These are phyloP conservation scores for Neurospora sp. DNA, from an alignment of 495 filamentous ascomycete genomes.

Conservation along the genomic window DNA sequence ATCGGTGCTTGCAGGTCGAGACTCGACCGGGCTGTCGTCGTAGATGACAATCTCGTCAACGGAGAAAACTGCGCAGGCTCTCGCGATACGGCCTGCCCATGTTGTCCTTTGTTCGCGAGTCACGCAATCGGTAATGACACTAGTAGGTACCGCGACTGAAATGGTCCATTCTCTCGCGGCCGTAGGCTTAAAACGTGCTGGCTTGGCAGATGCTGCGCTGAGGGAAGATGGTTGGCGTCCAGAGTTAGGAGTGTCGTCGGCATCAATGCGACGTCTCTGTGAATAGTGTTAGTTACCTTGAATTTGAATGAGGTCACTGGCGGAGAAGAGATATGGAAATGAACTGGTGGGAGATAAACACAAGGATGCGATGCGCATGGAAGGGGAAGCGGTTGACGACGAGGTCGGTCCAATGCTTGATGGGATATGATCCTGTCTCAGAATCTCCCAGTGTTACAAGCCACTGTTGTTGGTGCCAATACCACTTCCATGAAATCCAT, in stretches of 20 bases:
- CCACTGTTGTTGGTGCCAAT: neutral
- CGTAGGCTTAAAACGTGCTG: slow-evolving; percentile 25
- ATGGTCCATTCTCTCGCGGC: slow-evolving; percentile 35
- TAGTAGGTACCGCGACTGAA: slow-evolving; percentile 37
- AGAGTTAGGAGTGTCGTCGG: slow-evolving; percentile 20
- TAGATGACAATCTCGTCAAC: slow-evolving; percentile 72
- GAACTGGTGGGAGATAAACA: neutral
- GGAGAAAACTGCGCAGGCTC: slow-evolving; percentile 62
- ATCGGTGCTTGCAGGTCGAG: slow-evolving; percentile 29
- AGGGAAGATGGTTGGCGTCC: slow-evolving; percentile 4
- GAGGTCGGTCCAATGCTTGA: neutral
- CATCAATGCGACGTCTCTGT: slow-evolving; percentile 33
- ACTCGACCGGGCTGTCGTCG: slow-evolving; percentile 43
- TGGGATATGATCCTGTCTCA: neutral
- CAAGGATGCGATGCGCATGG: neutral
- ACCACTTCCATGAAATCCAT: neutral
- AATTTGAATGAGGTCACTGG: neutral
- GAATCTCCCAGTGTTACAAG: neutral
- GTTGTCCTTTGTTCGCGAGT: slow-evolving; percentile 55
- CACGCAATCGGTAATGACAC: slow-evolving; percentile 33
- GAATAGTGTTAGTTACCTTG: neutral
- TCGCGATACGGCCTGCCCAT: slow-evolving; percentile 57
- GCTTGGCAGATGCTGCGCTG: slow-evolving; percentile 17
- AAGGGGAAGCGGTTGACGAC: neutral
- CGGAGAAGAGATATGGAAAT: neutral